These are phyloP conservation scores for Leishmania major DNA, from an alignment of 208 protist species.

Conservation along the genomic window DNA sequence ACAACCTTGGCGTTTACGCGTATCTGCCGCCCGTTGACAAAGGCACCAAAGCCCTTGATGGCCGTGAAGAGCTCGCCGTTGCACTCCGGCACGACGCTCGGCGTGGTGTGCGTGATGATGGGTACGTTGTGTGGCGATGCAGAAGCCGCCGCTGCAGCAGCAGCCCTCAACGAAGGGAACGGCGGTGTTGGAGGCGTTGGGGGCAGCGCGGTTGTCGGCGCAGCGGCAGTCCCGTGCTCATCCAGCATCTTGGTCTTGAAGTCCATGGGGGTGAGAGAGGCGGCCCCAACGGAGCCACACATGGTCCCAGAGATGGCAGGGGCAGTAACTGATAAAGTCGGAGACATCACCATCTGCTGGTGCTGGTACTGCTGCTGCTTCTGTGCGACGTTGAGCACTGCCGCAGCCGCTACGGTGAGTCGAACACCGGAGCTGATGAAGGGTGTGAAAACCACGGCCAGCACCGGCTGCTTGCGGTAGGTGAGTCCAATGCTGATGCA, in stretches of 20 bases:
- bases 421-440: constrained; percentile 40
- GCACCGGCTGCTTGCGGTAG: constrained; percentile 44
- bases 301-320: background rate
- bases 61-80: constrained; percentile 74
- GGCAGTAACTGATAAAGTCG: background rate
- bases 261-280: background rate
- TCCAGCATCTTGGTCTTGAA: constrained; percentile 4
- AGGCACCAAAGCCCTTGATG: constrained; percentile 62
- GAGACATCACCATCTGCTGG: constrained; percentile 5
- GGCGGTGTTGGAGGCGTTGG: background rate
- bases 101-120: constrained; percentile 6
- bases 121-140: background rate
- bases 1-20: constrained; percentile 27
- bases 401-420: constrained; percentile 24
- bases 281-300: background rate
- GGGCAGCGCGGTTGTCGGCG: background rate
- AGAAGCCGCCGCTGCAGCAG: background rate
- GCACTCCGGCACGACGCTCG: constrained; percentile 31
- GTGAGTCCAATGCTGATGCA: constrained; percentile 78
- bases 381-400: constrained; percentile 20
- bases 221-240: background rate
- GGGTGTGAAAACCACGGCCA: constrained; percentile 76
- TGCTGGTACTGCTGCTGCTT: constrained; percentile 28
- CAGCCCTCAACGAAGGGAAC: background rate
- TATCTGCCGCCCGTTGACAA: constrained; percentile 59